Conservation (phyloP, 176 grass and related monocot genomes). For the Aegilops sharonensis region DNA sequence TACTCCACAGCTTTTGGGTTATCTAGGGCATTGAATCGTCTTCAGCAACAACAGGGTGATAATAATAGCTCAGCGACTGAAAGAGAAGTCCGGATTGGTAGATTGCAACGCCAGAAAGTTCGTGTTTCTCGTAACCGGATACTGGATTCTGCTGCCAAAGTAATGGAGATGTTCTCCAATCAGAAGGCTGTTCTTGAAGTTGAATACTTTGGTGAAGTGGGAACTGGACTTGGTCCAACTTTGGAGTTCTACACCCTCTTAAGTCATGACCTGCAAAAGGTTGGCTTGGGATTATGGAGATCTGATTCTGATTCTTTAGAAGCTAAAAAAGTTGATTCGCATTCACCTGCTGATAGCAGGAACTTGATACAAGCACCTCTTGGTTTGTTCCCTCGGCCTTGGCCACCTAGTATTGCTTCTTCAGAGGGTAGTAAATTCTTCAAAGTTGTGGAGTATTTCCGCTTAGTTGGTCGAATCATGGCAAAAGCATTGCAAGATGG, state of each 20-base stretch:
- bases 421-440: slow-evolving; percentile 67
- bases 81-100: slow-evolving; percentile 77
- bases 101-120: slow-evolving; percentile 88
- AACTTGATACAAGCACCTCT: slow-evolving; percentile 61
- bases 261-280: slow-evolving; percentile 75
- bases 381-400: slow-evolving; percentile 84
- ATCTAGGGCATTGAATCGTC: slow-evolving; percentile 81
- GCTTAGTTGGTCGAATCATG: slow-evolving; percentile 66
- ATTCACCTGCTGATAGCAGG: slow-evolving; percentile 29
- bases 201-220: slow-evolving; percentile 96
- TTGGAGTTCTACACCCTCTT: slow-evolving; percentile 92
- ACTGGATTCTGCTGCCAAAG: slow-evolving; percentile 88
- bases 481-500: slow-evolving; percentile 97
- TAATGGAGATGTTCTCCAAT: slow-evolving; percentile 92
- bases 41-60: slow-evolving; percentile 87
- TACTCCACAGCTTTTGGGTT: slow-evolving; percentile 89
- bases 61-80: slow-evolving; percentile 53
- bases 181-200: slow-evolving; percentile 91
- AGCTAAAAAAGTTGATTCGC: slow-evolving; percentile 18
- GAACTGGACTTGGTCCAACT: slow-evolving; percentile 88
- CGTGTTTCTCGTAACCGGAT: slow-evolving; percentile 83
- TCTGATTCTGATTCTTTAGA: slow-evolving; percentile 44
- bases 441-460: slow-evolving; percentile 79
- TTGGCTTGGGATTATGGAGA: slow-evolving; percentile 76
- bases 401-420: slow-evolving; percentile 48